Conservation (phyloP, 169 alveolate genomes). For the Perkinsus chesapeaki region DNA sequence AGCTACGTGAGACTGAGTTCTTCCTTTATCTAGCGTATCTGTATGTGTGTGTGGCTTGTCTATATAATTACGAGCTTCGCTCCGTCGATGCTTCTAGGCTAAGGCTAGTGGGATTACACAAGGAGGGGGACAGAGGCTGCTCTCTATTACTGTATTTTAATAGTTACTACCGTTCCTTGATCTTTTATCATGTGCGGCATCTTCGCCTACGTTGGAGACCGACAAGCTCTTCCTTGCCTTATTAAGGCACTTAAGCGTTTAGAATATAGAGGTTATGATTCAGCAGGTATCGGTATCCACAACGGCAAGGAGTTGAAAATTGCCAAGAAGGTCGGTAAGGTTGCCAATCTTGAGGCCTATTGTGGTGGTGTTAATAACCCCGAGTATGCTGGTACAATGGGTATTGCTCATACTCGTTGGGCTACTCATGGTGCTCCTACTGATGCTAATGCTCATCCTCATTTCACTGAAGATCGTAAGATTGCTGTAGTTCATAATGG, state of each 20-base stretch:
- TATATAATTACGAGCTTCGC: too few relatives aligned
- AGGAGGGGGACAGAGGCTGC: not conserved
- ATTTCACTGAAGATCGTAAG: constrained; percentile 74
- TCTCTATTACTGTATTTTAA: not conserved
- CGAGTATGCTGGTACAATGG: constrained; percentile 45
- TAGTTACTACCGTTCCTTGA: not conserved
- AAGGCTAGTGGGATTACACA: too few relatives aligned
- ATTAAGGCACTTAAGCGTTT: constrained; percentile 7
- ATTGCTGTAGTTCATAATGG: constrained; percentile 93
- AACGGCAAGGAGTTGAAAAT: not conserved
- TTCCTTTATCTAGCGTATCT: too few relatives aligned
- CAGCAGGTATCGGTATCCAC: constrained; percentile 9
- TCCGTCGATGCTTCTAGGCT: too few relatives aligned
- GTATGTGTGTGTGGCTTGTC: too few relatives aligned
- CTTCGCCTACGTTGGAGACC: constrained; percentile 9
- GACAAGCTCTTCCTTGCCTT: not conserved
- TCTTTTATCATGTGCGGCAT: not conserved
- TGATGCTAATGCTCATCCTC: constrained; percentile 96
- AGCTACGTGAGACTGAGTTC: too few relatives aligned
- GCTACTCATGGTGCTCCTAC: constrained; percentile 96
- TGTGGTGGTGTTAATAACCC: constrained; percentile 32
- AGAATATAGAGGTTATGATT: constrained; percentile 18
- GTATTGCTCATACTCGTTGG: constrained; percentile 98
- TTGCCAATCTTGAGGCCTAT: not conserved
- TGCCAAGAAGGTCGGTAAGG: constrained; percentile 7